These are phyloP conservation scores for Macadamia tetraphylla DNA, from an alignment of 164 flowering plant species.

Conservation along the genomic window DNA sequence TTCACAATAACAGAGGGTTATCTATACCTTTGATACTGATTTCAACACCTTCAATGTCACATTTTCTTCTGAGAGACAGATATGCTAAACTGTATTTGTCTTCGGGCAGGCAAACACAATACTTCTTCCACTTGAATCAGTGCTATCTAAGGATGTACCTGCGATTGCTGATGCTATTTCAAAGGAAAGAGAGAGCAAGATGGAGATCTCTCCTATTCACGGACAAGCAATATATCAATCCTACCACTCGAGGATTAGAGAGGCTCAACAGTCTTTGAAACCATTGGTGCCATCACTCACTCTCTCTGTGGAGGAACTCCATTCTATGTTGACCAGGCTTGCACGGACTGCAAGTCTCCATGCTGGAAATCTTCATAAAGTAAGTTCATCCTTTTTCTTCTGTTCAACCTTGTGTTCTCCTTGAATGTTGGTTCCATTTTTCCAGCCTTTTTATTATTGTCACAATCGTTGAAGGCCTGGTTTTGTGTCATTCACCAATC, in stretches of 20 bases:
- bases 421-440: not conserved
- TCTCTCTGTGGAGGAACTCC: constrained; percentile 62
- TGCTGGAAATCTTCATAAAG: constrained; percentile 94
- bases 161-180: constrained; percentile 80
- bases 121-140: constrained; percentile 83
- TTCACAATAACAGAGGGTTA: not conserved
- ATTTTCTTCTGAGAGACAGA: not conserved
- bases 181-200: constrained; percentile 58
- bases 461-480: not conserved
- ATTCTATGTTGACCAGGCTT: constrained; percentile 62
- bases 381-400: constrained; percentile 16
- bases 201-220: constrained; percentile 78
- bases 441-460: not conserved
- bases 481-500: no score
- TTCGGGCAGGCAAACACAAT: constrained; percentile 58
- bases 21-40: no score
- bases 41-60: no score
- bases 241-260: constrained; percentile 56
- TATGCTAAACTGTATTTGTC: constrained; percentile 6
- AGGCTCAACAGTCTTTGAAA: constrained; percentile 56
- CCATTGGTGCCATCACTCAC: constrained; percentile 69
- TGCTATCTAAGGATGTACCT: constrained; percentile 78
- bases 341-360: constrained; percentile 84
- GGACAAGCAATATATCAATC: constrained; percentile 94
- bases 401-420: not conserved